These are phyloP conservation scores for Lepidium didymum DNA, from an alignment of 345 rosid genomes.

Conservation along the genomic window DNA sequence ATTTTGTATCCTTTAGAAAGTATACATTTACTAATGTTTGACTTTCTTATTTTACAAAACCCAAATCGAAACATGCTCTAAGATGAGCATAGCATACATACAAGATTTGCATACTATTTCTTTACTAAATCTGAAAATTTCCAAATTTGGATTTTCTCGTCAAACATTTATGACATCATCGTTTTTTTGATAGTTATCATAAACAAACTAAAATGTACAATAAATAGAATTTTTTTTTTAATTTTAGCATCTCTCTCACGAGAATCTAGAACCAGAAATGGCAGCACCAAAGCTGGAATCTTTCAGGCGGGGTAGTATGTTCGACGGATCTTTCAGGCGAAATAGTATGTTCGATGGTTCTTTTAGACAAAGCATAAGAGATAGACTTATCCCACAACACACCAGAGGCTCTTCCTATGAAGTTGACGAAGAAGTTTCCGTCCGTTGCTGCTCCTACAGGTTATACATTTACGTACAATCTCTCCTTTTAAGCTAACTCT, in stretches of 20 bases:
- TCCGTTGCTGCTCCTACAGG: slow-evolving; percentile 29
- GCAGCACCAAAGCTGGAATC: slow-evolving; percentile 28
- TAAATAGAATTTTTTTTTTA: background rate
- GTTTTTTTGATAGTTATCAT: background rate
- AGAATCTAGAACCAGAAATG: slow-evolving; percentile 19
- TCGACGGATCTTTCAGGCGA: slow-evolving; percentile 29
- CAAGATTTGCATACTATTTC: background rate
- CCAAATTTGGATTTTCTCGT: background rate
- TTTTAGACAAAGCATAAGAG: slow-evolving; percentile 26
- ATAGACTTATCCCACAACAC: slow-evolving; percentile 21
- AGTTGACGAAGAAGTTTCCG: background rate
- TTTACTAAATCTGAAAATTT: background rate
- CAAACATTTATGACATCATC: background rate
- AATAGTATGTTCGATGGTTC: slow-evolving; percentile 26
- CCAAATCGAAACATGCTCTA: slow-evolving; percentile 11
- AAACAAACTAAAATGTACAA: slow-evolving; percentile 7
- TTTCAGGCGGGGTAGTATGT: slow-evolving; percentile 27
- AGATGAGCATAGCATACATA: slow-evolving; percentile 28
- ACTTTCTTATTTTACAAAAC: too few species aligned
- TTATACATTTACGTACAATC: slow-evolving; percentile 2
- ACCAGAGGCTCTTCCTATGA: background rate
- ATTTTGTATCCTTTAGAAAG: too few species aligned
- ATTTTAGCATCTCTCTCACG: background rate
- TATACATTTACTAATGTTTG: too few species aligned
- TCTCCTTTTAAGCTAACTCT: background rate